Base-by-base conservation (phyloP, 192 early-diverging fungal species). In the Gryganskiella cystojenkinii region DNA sequence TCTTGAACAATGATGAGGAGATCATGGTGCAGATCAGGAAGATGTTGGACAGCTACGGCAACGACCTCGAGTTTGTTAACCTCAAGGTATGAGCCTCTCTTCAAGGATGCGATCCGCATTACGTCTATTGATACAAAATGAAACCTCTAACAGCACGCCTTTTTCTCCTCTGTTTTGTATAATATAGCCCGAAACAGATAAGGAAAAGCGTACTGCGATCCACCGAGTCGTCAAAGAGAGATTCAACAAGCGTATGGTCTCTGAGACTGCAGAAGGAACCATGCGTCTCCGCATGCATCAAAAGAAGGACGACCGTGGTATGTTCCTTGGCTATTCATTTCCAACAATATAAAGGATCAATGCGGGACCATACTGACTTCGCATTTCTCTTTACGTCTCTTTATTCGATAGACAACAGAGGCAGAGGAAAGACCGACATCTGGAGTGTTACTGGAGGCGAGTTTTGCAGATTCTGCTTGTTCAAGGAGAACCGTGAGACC, bases 401-500 rank as follows among this genome's bases (percentile, higher is more conserved):
- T 35, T 30, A 30, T 19, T 43, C 20, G 30, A 3, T 61, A 80
- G 75, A 81, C 28, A 67, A 52, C 27, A 69, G 62, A 55, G 70
- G 76, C 24, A 80, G 68, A 43, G 42, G 22, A 30, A 65, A 72
- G 47, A 47, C 50, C 25, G 78, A 74, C 19, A 60, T 74, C 22
- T 93, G 90, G 87, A 66, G 86, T 10, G 84, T 82, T n/a, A 22
- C 80, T 0, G 84, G 85, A 10, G 96, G 95, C 34, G 84, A 95
- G 31, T 95, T 90, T 65, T 86, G 88, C 64, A 84, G 93, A 49
- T 98, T 99, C 83, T 87, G 89, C 31, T 72, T 99, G 76, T 94
- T 92, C 79, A 99, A 99, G 80, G 92, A 96, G 61, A 96, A 97
- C 81, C 84, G 79, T 43, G 98, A 99, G 69, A 95, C 96, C 4